These are phyloP conservation scores for Macrocybe sp. DNA, from an alignment of 1,284 basidiomycete species.

Conservation along the genomic window DNA sequence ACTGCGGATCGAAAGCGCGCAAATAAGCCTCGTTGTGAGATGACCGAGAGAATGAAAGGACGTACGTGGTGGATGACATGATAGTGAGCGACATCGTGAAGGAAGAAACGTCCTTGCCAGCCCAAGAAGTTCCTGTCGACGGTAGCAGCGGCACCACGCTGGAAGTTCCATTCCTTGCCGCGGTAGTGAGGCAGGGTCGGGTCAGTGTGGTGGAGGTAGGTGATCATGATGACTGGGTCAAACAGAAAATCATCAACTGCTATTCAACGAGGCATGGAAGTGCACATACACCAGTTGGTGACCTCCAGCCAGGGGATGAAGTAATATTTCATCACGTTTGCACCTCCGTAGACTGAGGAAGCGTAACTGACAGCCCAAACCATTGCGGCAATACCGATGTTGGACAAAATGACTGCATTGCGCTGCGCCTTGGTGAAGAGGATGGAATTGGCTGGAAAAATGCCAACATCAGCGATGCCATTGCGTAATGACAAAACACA, in stretches of 20 bases:
- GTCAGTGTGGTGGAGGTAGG: constrained; percentile 52
- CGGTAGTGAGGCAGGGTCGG: constrained; percentile 50
- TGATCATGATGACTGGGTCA: constrained; percentile 45
- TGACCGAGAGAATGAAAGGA: constrained; percentile 1
- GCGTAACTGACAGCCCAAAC: constrained; percentile 32
- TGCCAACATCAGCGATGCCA: too few relatives aligned
- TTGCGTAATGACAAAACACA: too few relatives aligned
- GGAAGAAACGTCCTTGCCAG: constrained; percentile 51
- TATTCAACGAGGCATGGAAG: neutral
- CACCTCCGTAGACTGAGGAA: constrained; percentile 29
- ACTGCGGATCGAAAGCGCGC: constrained; percentile 21
- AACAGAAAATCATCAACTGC: neutral
- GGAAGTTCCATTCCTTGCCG: constrained; percentile 47
- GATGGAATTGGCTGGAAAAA: constrained; percentile 44
- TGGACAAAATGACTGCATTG: constrained; percentile 48
- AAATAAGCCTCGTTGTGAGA: neutral
- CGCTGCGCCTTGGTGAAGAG: constrained; percentile 49
- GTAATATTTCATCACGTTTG: constrained; percentile 47
- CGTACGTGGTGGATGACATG: constrained; percentile 46
- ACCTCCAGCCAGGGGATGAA: constrained; percentile 54
- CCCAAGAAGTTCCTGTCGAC: constrained; percentile 45
- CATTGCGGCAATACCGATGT: constrained; percentile 49
- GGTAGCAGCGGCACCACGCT: constrained; percentile 44
- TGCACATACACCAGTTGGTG: constrained; percentile 48
- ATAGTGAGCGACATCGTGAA: constrained; percentile 47